These are phyloP conservation scores for Kockiozyma suomiensis DNA, from an alignment of 805 yeast species.

Conservation along the genomic window DNA sequence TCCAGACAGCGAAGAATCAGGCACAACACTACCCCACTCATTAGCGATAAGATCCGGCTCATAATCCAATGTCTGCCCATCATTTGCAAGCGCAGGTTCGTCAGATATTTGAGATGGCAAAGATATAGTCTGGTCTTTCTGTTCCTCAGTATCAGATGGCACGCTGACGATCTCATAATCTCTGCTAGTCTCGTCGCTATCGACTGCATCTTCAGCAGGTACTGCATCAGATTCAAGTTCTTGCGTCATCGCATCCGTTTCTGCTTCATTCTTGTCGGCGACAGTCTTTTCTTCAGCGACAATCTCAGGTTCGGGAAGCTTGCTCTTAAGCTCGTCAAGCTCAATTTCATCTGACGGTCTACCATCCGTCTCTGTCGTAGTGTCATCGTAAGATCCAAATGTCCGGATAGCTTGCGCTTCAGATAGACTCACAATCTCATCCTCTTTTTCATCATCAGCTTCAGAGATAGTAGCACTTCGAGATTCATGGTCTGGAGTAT, in stretches of 20 bases:
- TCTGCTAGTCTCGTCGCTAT: neutral
- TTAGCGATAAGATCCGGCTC: slow-evolving; percentile 10
- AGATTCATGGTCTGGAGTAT: neutral
- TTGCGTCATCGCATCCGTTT: neutral
- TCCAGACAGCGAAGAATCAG: neutral
- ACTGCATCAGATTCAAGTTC: slow-evolving; percentile 2
- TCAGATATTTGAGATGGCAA: neutral
- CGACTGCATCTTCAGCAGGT: neutral
- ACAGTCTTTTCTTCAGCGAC: neutral
- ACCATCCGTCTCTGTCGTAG: neutral
- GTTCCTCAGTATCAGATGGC: slow-evolving; percentile 1
- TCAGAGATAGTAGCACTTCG: neutral
- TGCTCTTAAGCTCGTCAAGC: slow-evolving; percentile 7
- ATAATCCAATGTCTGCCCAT: neutral
- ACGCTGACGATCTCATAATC: slow-evolving; percentile 6
- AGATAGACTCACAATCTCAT: neutral
- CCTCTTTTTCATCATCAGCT: neutral
- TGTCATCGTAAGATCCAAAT: slow-evolving; percentile 5
- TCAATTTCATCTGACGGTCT: neutral
- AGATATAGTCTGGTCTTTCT: neutral
- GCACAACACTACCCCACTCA: slow-evolving; percentile 12
- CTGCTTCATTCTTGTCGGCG: neutral
- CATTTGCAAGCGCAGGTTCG: neutral
- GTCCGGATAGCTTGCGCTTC: slow-evolving; percentile 6
- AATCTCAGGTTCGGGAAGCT: neutral